These are phyloP conservation scores for Albophoma yamanashiensis DNA, from an alignment of 2,329 filamentous ascomycete genomes.

Conservation along the genomic window DNA sequence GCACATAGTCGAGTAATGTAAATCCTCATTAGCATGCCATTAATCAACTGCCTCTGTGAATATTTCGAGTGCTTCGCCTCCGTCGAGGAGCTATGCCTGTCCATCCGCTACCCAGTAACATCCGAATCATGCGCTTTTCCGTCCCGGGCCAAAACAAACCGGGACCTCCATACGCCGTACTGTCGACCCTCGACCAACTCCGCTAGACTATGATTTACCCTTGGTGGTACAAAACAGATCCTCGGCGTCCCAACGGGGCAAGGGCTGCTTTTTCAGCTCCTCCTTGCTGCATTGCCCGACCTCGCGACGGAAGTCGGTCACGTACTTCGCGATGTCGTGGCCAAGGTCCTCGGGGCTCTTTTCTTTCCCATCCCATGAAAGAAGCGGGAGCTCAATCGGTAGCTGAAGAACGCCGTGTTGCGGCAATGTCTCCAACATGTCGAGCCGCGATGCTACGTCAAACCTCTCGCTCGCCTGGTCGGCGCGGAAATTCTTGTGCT, in stretches of 20 bases:
- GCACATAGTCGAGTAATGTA: background rate
- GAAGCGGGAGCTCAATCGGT: conserved; percentile 40
- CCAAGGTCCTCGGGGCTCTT: conserved; percentile 28
- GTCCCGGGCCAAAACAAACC: background rate
- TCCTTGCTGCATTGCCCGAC: conserved; percentile 55
- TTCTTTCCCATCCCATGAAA: conserved; percentile 54
- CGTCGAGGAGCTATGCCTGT: background rate
- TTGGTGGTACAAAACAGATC: conserved; percentile 54
- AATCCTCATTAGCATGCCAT: background rate
- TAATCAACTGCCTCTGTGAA: background rate
- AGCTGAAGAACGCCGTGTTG: conserved; percentile 30
- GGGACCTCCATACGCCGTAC: background rate
- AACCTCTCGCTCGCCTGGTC: conserved; percentile 24
- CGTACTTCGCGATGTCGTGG: conserved; percentile 38
- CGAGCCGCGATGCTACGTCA: conserved; percentile 29
- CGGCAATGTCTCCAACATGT: conserved; percentile 38
- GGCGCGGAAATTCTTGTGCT: conserved; percentile 10
- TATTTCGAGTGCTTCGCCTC: background rate
- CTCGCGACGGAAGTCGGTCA: conserved; percentile 45
- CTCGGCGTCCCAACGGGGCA: conserved; percentile 28
- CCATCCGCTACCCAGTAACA: background rate
- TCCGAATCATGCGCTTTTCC: background rate
- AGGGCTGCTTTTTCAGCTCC: conserved; percentile 8
- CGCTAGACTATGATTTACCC: conserved; percentile 12
- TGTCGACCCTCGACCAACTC: background rate